phyloP scores from a whole-genome alignment of 2,329 filamentous ascomycete species.

The Fusarium denticulatum region DNA sequence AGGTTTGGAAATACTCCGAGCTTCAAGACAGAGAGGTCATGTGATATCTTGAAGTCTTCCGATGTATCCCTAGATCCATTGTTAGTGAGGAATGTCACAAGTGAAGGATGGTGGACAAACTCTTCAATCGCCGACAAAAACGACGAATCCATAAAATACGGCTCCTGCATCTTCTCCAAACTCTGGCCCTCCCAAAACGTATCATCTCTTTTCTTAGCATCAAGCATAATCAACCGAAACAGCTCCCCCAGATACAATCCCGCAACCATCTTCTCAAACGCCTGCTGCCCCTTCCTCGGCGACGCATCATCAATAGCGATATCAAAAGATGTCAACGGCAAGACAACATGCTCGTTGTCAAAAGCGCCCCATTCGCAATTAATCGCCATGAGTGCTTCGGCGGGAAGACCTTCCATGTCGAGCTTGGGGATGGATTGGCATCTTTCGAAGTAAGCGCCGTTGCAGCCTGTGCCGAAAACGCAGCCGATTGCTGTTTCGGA shows the following conservation, averaged over 20 bases:
- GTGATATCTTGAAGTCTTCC: constrained; percentile 90
- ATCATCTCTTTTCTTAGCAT: constrained; percentile 74
- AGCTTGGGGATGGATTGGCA: constrained; percentile 92
- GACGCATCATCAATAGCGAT: constrained; percentile 88
- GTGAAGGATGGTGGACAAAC: constrained; percentile 53
- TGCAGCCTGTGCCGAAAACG: constrained; percentile 98
- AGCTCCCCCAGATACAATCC: constrained; percentile 94
- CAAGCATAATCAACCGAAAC: constrained; percentile 86
- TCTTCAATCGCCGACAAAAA: constrained; percentile 94
- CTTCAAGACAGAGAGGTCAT: constrained; percentile 79
- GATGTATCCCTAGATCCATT: constrained; percentile 76
- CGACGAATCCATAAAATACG: constrained; percentile 90
- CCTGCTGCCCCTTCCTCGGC: constrained; percentile 92
- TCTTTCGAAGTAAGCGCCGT: constrained; percentile 97
- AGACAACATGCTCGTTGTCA: constrained; percentile 89
- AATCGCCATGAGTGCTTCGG: constrained; percentile 83
- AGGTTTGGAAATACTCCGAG: constrained; percentile 76
- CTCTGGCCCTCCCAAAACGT: neutral
- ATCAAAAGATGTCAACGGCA: constrained; percentile 89
- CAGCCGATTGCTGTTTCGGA: constrained; percentile 91
- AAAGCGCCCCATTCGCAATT: constrained; percentile 99
- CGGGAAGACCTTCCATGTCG: constrained; percentile 85
- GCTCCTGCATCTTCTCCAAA: constrained; percentile 74
- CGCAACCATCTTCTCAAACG: constrained; percentile 98
- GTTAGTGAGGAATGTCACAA: accelerated